A percentile compares a stretch with the other conserved stretches of the same genome.
phyloP scores from a whole-genome alignment of 129 eudicot genomes.

The Heracleum sosnowskyi region DNA sequence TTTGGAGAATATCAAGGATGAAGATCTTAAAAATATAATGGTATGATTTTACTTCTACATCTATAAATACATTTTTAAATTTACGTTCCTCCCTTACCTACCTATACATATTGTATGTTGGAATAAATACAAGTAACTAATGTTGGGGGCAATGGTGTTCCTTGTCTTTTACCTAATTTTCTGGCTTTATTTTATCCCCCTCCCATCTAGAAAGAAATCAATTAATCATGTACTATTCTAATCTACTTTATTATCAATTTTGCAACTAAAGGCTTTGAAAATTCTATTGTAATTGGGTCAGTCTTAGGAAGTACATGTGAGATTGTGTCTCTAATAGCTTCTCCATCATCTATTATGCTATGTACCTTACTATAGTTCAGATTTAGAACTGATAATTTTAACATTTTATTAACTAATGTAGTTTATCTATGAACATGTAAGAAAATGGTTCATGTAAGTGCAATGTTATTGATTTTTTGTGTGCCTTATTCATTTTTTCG shows the following conservation, averaged over 20 bases:
- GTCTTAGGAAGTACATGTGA: background rate
- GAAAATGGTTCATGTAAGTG: background rate
- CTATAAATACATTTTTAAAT: background rate
- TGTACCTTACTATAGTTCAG: background rate
- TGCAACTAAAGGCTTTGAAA: background rate
- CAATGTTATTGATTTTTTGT: background rate
- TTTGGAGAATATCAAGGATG: constrained; percentile 87
- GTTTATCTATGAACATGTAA: background rate
- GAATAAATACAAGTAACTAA: no score
- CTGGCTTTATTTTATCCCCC: background rate
- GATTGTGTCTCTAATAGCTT: background rate
- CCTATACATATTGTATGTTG: background rate
- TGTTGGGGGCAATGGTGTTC: background rate
- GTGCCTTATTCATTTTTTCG: background rate
- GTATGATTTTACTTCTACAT: constrained; percentile 23
- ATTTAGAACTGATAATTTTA: background rate
- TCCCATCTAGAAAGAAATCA: background rate
- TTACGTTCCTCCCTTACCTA: background rate
- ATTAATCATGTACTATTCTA: background rate
- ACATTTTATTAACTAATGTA: background rate
- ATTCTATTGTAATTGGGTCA: background rate
- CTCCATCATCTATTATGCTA: background rate
- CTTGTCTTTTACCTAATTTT: background rate
- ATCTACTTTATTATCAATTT: background rate
- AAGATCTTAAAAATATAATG: constrained; percentile 88